These are phyloP conservation scores for Plasmodium chabaudi DNA, from an alignment of 169 alveolate species.

Conservation along the genomic window DNA sequence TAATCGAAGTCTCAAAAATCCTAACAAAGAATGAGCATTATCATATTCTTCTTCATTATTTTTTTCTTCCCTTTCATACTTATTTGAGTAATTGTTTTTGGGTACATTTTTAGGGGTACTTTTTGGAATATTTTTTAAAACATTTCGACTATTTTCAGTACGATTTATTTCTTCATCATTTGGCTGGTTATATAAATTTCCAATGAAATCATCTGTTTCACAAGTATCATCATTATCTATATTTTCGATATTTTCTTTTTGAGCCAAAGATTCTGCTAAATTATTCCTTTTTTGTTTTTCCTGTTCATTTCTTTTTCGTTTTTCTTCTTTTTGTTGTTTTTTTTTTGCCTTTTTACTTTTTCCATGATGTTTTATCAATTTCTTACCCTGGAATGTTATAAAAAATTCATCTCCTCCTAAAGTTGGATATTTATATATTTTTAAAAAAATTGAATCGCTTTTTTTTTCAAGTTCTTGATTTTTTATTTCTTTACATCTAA, in stretches of 20 bases:
- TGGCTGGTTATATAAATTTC: neutral
- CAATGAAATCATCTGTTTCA: neutral
- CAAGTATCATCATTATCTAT: neutral
- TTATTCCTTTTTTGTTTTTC: neutral
- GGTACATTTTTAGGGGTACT: neutral
- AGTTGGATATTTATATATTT: slow-evolving; percentile 79
- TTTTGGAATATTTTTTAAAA: neutral
- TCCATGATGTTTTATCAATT: slow-evolving; percentile 23
- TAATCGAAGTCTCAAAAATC: slow-evolving; percentile 92
- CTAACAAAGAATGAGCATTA: slow-evolving; percentile 82
- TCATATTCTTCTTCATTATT: slow-evolving; percentile 63
- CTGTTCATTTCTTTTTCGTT: neutral
- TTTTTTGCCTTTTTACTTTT: slow-evolving; percentile 23
- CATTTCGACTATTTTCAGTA: neutral
- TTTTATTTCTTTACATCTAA: slow-evolving; percentile 94
- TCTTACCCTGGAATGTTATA: slow-evolving; percentile 82
- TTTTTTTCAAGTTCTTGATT: slow-evolving; percentile 77
- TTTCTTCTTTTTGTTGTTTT: slow-evolving; percentile 52
- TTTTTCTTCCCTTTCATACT: neutral
- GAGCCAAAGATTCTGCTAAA: neutral
- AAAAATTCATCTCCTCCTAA: slow-evolving; percentile 87
- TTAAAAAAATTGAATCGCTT: slow-evolving; percentile 71
- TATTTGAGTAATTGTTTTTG: neutral
- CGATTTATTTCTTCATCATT: neutral
- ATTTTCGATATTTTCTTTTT: too few species aligned